Evolutionary conservation across 192 early-diverging fungal genomes (phyloP).

Genomic region (Anaeromyces robustus): DNA sequence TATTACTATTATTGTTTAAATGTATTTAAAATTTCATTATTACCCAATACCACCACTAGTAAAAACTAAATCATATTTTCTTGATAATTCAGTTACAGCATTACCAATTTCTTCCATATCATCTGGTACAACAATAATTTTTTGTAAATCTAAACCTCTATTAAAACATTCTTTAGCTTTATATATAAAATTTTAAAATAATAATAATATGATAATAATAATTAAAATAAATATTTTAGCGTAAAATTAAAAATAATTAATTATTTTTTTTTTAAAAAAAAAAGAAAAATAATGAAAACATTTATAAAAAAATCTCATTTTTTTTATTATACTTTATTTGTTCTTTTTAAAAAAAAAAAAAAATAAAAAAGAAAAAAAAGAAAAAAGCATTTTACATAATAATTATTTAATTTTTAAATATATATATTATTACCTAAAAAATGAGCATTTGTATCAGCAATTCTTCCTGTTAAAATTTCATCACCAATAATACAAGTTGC

Average conservation of each 20-base stretch:
- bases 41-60: neutral
- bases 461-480: neutral
- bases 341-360: no score
- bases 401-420: no score
- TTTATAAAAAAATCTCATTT: no score
- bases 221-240: no score
- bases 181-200: no score
- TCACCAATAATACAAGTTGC: neutral
- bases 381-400: neutral
- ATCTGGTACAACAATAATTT: neutral
- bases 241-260: no score
- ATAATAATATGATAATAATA: no score
- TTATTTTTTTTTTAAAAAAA: no score
- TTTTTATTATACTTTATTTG: no score
- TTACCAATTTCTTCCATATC: neutral
- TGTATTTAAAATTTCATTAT: neutral
- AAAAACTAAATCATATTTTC: neutral
- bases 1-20: no score
- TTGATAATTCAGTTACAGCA: neutral
- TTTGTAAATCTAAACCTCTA: neutral
- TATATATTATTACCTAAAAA: neutral
- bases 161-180: neutral
- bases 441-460: neutral
- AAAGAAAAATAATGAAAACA: no score
- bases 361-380: neutral